Conservation (phyloP, 129 eudicot species). For the Flaveria bidentis region DNA sequence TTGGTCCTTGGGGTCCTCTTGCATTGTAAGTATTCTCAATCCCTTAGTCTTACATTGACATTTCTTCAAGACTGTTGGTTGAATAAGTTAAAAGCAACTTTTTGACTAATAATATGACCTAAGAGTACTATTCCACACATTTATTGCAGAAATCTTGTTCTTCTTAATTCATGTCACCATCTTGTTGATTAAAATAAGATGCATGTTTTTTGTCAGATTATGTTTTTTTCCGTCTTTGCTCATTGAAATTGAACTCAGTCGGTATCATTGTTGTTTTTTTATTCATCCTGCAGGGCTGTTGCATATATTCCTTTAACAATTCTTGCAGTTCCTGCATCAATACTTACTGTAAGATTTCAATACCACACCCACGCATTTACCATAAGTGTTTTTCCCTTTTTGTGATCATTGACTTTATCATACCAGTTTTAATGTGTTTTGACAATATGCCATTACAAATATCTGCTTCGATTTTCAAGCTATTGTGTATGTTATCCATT, state of each 20-base stretch:
- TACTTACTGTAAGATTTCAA: slow-evolving; percentile 67
- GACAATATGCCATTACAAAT: not conserved
- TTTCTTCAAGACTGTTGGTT: not conserved
- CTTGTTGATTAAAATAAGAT: not conserved
- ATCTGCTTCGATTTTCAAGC: slow-evolving; percentile 3
- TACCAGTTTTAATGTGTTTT: not conserved
- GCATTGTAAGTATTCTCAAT: slow-evolving; percentile 58
- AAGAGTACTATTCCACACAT: not conserved
- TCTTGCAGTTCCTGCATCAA: slow-evolving; percentile 89
- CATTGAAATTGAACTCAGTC: not conserved
- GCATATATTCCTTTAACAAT: slow-evolving; percentile 87
- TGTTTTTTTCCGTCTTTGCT: slow-evolving; percentile 1
- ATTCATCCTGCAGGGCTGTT: slow-evolving; percentile 60
- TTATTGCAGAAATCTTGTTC: not conserved
- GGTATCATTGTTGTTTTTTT: not conserved
- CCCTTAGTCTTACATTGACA: not conserved
- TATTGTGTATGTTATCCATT: not conserved
- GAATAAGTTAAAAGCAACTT: not conserved
- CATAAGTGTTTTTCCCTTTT: not conserved
- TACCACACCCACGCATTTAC: not conserved
- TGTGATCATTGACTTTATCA: not conserved
- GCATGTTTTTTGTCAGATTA: not conserved
- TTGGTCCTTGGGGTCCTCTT: slow-evolving; percentile 96
- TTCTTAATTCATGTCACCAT: not conserved
- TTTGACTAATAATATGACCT: not conserved